Percentiles rank a stretch among this genome's conserved stretches.
Evolutionary conservation across 495 filamentous ascomycete species (phyloP).

Genomic region (Poronia punctata): DNA sequence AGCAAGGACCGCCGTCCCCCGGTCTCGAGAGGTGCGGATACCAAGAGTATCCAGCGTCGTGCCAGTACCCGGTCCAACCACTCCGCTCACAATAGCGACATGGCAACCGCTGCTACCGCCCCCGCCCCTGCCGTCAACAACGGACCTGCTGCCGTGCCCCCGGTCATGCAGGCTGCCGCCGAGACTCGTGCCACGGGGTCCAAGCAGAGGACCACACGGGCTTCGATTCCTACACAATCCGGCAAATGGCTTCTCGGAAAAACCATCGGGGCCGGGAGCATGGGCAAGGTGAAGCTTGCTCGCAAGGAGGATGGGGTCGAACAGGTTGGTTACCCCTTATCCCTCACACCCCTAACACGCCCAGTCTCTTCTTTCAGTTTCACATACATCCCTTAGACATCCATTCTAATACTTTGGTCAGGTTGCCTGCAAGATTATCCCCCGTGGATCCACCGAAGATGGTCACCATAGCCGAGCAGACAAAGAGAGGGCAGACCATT

Average conservation of each 20-base stretch:
- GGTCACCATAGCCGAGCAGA: conserved; percentile 64
- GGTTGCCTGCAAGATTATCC: conserved; percentile 97
- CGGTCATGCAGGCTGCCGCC: conserved; percentile 34
- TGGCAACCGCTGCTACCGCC: conserved; percentile 42
- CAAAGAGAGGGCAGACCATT: conserved; percentile 80
- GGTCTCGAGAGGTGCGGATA: conserved; percentile 30
- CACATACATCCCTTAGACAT: background rate
- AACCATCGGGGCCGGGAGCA: conserved; percentile 95
- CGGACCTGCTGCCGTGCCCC: conserved; percentile 38
- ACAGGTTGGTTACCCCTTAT: conserved; percentile 49
- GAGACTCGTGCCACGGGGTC: conserved; percentile 39
- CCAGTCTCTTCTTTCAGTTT: background rate
- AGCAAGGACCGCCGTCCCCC: conserved; percentile 33
- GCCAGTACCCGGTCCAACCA: conserved; percentile 28
- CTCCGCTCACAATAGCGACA: conserved; percentile 34
- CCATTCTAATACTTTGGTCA: conserved; percentile 27
- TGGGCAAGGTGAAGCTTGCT: conserved; percentile 91
- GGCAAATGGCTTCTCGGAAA: conserved; percentile 92
- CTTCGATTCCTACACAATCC: conserved; percentile 73
- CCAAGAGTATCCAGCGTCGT: conserved; percentile 38
- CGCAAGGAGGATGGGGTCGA: conserved; percentile 74
- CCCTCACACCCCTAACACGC: background rate
- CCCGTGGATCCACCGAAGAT: conserved; percentile 78
- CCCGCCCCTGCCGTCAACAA: conserved; percentile 39
- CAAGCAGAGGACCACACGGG: conserved; percentile 57